phyloP scores from a whole-genome alignment of 108 stramenopile genomes.

The Aureococcus anophagefferens region DNA sequence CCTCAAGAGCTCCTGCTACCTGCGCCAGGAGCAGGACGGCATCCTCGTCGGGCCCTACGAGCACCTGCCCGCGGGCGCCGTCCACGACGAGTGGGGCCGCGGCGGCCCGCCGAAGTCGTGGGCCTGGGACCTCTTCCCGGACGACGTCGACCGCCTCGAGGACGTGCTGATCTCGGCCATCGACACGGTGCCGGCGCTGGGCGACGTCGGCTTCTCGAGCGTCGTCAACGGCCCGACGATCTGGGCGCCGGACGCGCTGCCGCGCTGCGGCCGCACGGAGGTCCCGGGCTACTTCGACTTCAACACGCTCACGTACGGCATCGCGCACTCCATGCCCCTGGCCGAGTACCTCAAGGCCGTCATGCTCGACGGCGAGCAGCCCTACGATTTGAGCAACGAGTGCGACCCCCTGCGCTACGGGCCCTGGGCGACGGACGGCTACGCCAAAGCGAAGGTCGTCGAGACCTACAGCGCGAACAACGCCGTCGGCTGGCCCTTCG shows the following conservation, averaged over 20 bases:
- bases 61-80: too few species aligned
- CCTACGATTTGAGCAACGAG: not conserved
- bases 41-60: too few species aligned
- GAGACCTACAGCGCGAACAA: too few species aligned
- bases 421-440: constrained; percentile 7
- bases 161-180: too few species aligned
- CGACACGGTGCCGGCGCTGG: too few species aligned
- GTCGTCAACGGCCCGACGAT: constrained; percentile 18
- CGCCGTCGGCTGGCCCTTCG: too few species aligned
- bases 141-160: too few species aligned
- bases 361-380: constrained; percentile 20
- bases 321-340: constrained; percentile 7
- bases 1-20: too few species aligned
- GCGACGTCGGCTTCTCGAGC: constrained; percentile 16
- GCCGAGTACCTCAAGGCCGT: constrained; percentile 14
- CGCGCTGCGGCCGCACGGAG: constrained; percentile 8
- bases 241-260: constrained; percentile 11
- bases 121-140: too few species aligned
- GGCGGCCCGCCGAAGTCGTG: too few species aligned
- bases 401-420: constrained; percentile 17
- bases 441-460: constrained; percentile 4
- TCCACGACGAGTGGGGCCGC: too few species aligned
- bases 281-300: constrained; percentile 16
- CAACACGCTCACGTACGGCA: constrained; percentile 19
- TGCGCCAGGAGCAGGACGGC: too few species aligned